A percentile compares a stretch with the other conserved stretches of the same genome.
Conservation (phyloP, 352 stramenopile genomes). For the Pythium phragmitis region DNA sequence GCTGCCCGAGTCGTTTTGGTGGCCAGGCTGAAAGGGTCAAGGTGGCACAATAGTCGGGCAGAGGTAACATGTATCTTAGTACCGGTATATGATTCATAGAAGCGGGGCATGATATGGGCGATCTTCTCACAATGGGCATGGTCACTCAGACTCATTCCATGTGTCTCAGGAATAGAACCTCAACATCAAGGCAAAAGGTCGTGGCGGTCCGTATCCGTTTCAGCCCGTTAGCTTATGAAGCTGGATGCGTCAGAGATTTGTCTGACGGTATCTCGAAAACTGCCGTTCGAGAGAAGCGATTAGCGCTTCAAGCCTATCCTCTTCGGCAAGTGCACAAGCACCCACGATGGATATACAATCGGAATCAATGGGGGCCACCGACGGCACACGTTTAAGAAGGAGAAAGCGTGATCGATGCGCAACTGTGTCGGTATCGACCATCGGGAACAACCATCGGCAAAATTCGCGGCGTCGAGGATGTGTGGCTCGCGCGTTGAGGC, state of each 20-base stretch:
- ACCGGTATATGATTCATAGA: background rate
- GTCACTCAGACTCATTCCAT: background rate
- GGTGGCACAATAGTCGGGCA: background rate
- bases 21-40: conserved; percentile 28
- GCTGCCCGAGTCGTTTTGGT: conserved; percentile 57
- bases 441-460: background rate
- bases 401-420: background rate
- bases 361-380: background rate
- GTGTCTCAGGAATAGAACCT: background rate
- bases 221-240: background rate
- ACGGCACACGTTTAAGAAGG: background rate
- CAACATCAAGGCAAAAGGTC: too few species aligned
- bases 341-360: background rate
- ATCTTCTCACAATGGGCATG: background rate
- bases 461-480: background rate
- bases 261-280: too few species aligned
- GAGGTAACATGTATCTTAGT: conserved; percentile 6
- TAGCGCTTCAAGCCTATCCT: too few species aligned
- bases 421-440: background rate
- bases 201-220: background rate
- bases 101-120: background rate
- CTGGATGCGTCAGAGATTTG: too few species aligned
- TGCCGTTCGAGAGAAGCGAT: too few species aligned
- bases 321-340: background rate
- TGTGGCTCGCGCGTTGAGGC: background rate